phyloP scores from a whole-genome alignment of 805 yeast species.

The Ogataea wickerhamii region DNA sequence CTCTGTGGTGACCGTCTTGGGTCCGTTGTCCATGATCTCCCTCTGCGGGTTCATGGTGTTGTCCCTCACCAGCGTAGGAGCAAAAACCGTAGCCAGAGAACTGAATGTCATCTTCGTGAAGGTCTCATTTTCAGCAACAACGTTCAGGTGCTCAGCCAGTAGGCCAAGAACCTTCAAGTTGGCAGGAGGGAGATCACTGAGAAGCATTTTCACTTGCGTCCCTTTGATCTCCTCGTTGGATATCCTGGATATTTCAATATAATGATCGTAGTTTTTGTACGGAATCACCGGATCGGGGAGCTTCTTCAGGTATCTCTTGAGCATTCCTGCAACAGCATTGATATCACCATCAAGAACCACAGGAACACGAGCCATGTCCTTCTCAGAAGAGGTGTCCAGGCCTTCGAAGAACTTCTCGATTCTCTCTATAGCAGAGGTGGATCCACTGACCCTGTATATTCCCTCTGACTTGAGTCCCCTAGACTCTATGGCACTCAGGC shows the following conservation, averaged over 20 bases:
- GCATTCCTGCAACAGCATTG: constrained; percentile 79
- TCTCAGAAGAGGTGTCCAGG: constrained; percentile 31
- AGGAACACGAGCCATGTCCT: constrained; percentile 22
- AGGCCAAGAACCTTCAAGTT: constrained; percentile 55
- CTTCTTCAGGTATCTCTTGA: constrained; percentile 82
- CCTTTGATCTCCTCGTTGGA: constrained; percentile 30
- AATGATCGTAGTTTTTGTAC: constrained; percentile 60
- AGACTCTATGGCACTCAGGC: constrained; percentile 72
- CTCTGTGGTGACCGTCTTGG: constrained; percentile 75
- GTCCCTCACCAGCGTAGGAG: constrained; percentile 87
- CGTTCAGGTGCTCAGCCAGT: constrained; percentile 61
- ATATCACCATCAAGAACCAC: constrained; percentile 50
- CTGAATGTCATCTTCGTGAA: constrained; percentile 77
- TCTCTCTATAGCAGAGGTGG: constrained; percentile 58
- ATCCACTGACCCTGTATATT: constrained; percentile 85
- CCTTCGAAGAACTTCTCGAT: constrained; percentile 35
- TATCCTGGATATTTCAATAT: constrained; percentile 50
- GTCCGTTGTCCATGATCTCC: constrained; percentile 82
- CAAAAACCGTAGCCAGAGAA: constrained; percentile 88
- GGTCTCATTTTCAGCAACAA: constrained; percentile 49
- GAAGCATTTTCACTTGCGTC: constrained; percentile 42
- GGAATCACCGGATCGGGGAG: constrained; percentile 85
- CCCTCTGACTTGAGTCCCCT: constrained; percentile 78
- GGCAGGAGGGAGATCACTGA: constrained; percentile 59
- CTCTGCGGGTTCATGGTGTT: constrained; percentile 57